Evolutionary conservation across 805 yeast genomes (phyloP).

Genomic region (Dipodascopsis uninucleata): DNA sequence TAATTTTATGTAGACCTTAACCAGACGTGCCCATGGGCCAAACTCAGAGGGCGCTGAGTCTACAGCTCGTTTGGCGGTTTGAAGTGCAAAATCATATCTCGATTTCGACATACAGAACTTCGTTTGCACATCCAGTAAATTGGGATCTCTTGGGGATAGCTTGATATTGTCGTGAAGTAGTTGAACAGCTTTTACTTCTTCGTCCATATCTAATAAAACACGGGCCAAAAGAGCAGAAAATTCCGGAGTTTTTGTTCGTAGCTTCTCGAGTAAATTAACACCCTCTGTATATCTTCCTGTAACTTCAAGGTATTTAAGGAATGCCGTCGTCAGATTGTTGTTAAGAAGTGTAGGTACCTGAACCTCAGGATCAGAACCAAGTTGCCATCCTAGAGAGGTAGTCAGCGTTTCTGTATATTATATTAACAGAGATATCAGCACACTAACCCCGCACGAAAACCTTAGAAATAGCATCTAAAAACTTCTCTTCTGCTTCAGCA

Average conservation of each 20-base stretch:
- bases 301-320: conserved; percentile 57
- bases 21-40: conserved; percentile 63
- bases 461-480: conserved; percentile 61
- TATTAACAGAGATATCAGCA: not conserved
- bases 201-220: conserved; percentile 33
- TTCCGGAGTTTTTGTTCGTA: conserved; percentile 51
- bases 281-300: conserved; percentile 65
- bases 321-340: conserved; percentile 74
- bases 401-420: not conserved
- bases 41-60: conserved; percentile 73
- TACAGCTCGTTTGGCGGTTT: conserved; percentile 58
- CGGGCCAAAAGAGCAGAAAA: conserved; percentile 49
- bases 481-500: conserved; percentile 48
- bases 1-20: conserved; percentile 54
- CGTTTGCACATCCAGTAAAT: conserved; percentile 59
- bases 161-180: conserved; percentile 42
- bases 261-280: conserved; percentile 52
- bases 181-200: conserved; percentile 48
- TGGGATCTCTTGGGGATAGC: conserved; percentile 52
- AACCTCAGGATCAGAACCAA: conserved; percentile 65
- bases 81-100: conserved; percentile 53
- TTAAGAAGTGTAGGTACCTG: conserved; percentile 62
- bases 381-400: conserved; percentile 36
- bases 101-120: conserved; percentile 55
- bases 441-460: conserved; percentile 58